Evolutionary conservation across 2,329 filamentous ascomycete genomes (phyloP), one percentile per base, ranked within the genome.

Genomic region (Paraconiothyrium brasiliense): DNA sequence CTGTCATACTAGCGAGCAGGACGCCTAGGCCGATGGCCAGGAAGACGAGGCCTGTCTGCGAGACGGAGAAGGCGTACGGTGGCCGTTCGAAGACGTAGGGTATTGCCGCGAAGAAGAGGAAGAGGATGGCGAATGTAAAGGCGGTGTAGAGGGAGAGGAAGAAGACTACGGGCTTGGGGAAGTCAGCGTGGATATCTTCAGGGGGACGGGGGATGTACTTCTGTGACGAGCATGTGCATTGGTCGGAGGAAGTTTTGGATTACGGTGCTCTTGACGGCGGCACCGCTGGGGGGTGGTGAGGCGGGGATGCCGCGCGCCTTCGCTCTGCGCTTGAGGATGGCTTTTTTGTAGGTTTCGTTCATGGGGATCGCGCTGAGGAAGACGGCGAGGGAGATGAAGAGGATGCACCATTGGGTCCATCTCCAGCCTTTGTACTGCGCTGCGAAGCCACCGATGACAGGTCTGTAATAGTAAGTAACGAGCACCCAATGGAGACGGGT

Each of bases 271-370:
- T 22, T 11, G 63, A 62, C 2, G 73, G 71, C 9, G 63, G 57
- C n/a, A 66, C 56, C 1, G 79, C 59, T 22, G 74, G 71, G 1
- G 71, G 65, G 32, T 70, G 72, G 61, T 22, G 14, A 11, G 2
- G 52, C 14, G 5, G 0, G 2, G 27, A 55, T 34, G 1, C 52
- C 39, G 9, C 27, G 52, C 37, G 44, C 34, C 16, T 78, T 78
- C 4, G 76, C 75, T 39, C 78, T 68, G 30, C 69, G 71, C 54
- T 74, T 68, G 1, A 86, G 73, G 1, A 87, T 83, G 59, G 79
- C 74, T 0, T 79, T 79, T 61, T 87, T 85, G 69, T 86, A 88
- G 0, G 87, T 88, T 69, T 90, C 87, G 35, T 79, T 74, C 66
- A 82, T 83, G 2, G 82, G 78, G 2, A 85, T 55, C 0, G 83